Conservation (phyloP, 192 early-diverging fungal species). For the Coemansia sp. region DNA sequence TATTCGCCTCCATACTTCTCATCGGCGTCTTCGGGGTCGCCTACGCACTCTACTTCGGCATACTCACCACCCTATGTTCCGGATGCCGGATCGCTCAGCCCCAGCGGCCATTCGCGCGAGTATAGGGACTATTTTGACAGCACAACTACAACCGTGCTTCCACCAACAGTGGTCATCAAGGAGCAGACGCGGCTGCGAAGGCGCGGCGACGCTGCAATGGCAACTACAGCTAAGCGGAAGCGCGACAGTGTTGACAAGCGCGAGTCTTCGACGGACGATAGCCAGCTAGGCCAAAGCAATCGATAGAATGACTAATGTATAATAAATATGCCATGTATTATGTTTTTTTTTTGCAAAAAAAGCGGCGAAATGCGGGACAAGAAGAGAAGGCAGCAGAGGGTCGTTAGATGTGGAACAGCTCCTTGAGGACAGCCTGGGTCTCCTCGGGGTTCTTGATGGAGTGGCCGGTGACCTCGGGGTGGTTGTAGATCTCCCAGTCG, state of each 20-base stretch:
- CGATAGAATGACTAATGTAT: too few relatives aligned
- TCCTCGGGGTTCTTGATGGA: slow-evolving; percentile 78
- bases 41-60: slow-evolving; percentile 29
- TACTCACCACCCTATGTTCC: slow-evolving; percentile 49
- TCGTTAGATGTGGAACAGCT: slow-evolving; percentile 63
- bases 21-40: slow-evolving; percentile 17
- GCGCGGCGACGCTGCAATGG: neutral
- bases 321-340: too few relatives aligned
- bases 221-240: slow-evolving; percentile 11
- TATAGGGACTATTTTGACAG: slow-evolving; percentile 30
- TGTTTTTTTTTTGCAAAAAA: too few relatives aligned
- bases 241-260: slow-evolving; percentile 1
- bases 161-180: slow-evolving; percentile 27
- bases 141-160: slow-evolving; percentile 3
- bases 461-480: slow-evolving; percentile 80
- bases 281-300: too few relatives aligned
- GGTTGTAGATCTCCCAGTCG: slow-evolving; percentile 94
- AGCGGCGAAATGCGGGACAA: too few relatives aligned
- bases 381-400: too few relatives aligned
- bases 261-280: too few relatives aligned
- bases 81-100: slow-evolving; percentile 2
- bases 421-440: slow-evolving; percentile 76
- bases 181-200: slow-evolving; percentile 13
- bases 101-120: slow-evolving; percentile 5
- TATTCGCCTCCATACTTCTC: slow-evolving; percentile 23